Evolutionary conservation across 257 asterid genomes (phyloP).

Genomic region (Capsicum baccatum): DNA sequence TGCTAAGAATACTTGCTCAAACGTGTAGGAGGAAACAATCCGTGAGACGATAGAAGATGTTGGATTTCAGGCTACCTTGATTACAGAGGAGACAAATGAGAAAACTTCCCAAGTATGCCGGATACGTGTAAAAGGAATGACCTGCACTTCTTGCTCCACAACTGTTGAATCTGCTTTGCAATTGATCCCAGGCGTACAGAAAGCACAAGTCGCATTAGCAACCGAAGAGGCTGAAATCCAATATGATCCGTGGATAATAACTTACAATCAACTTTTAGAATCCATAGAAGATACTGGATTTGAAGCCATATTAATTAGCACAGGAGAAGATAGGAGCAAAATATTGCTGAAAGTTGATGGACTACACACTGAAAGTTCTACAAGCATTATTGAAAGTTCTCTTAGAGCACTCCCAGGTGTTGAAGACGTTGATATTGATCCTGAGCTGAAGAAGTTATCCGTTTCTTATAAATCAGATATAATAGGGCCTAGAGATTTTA

Average conservation of each 20-base stretch:
- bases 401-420: constrained; percentile 47
- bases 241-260: constrained; percentile 40
- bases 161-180: constrained; percentile 45
- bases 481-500: constrained; percentile 51
- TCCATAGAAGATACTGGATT: constrained; percentile 46
- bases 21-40: constrained; percentile 42
- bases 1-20: neutral
- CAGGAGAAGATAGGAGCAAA: constrained; percentile 44
- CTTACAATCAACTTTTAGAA: constrained; percentile 34
- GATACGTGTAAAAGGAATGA: constrained; percentile 48
- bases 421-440: constrained; percentile 39
- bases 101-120: constrained; percentile 42
- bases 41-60: constrained; percentile 52
- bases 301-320: constrained; percentile 42
- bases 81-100: constrained; percentile 39
- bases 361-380: constrained; percentile 29
- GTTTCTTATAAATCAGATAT: constrained; percentile 45
- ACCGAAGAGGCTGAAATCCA: constrained; percentile 54
- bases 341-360: constrained; percentile 51
- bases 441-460: constrained; percentile 38
- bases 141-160: constrained; percentile 53
- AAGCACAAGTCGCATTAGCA: constrained; percentile 51
- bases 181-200: constrained; percentile 41
- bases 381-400: constrained; percentile 40
- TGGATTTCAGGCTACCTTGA: constrained; percentile 42